Base-by-base conservation (phyloP, 2,329 filamentous ascomycete species). In the Calonectria fujianensis region DNA sequence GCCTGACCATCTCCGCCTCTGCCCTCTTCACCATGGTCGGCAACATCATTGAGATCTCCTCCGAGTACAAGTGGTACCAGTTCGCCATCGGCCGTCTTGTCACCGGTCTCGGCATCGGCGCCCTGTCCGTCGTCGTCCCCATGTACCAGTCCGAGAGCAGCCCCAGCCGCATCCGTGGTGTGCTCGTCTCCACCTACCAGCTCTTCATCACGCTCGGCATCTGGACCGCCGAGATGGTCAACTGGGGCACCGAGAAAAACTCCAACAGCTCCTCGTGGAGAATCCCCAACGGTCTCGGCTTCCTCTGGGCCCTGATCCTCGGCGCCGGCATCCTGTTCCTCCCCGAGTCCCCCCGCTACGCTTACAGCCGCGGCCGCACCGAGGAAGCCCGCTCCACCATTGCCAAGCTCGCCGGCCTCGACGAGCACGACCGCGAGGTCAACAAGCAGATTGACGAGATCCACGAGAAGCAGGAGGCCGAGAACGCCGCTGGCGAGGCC, bases 111-210 rank as follows among this genome's bases (percentile, higher is more conserved):
- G 92, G 92, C 27, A 91, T 94, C 61, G 93, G 93, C 35, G 88
- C 90, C 27, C 86, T 94, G 0, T 93, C 90, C 8, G 92, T 93
- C 52, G 85, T 91, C 32, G 91, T 93, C 1, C 91, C 91, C 63
- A 92, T 94, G 90, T 94, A 94, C 79, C 92, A 94, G 82, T 90
- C 89, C 20, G 93, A 94, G 83, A 92, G 89, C 71, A 90, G 91
- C 3, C 93, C 93, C 0, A 88, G 91, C 74, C 89, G 91, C 73
- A 90, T 94, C 66, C 90, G 93, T 78, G 92, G 92, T 79, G 87
- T 91, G 9, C 87, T 94, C 50, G 89, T 94, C 35, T 89, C 90
- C 1, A 90, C 88, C 67, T 94, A 94, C 83, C 93, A 94, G 85
- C 88, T 94, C 4, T 91, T 93, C 82, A 92, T 94, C 81, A 94